These are phyloP conservation scores for Chernovozyma sophiae-reginae DNA, from an alignment of 1,139 yeast species.

Conservation along the genomic window DNA sequence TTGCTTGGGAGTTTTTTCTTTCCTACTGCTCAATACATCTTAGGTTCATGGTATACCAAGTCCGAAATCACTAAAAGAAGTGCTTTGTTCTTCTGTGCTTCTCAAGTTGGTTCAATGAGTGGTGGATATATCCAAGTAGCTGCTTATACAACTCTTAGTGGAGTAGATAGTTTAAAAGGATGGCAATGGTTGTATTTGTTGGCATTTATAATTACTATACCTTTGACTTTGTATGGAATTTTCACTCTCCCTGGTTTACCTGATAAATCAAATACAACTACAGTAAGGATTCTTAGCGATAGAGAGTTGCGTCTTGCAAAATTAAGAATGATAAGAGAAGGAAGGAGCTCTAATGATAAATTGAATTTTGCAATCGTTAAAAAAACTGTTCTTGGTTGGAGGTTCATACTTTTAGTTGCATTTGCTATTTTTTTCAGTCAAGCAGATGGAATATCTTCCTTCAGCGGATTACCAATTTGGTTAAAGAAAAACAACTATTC, in stretches of 20 bases:
- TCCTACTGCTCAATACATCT: slow-evolving; percentile 12
- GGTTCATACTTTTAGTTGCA: slow-evolving; percentile 18
- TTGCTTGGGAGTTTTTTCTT: slow-evolving; percentile 14
- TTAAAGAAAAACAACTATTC: slow-evolving; percentile 15
- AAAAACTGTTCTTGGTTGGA: slow-evolving; percentile 15
- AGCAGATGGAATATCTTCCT: slow-evolving; percentile 23
- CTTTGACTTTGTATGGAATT: slow-evolving; percentile 14
- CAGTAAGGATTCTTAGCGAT: slow-evolving; percentile 7
- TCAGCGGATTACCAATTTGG: slow-evolving; percentile 19
- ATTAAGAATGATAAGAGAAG: slow-evolving; percentile 13
- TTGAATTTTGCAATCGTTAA: slow-evolving; percentile 9
- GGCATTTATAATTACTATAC: slow-evolving; percentile 13
- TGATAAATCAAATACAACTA: slow-evolving; percentile 10
- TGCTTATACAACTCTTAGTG: slow-evolving; percentile 8
- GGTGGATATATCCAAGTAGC: slow-evolving; percentile 11
- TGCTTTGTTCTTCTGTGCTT: slow-evolving; percentile 17
- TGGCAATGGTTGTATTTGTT: slow-evolving; percentile 13
- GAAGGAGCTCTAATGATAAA: slow-evolving; percentile 14
- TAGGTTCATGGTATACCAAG: slow-evolving; percentile 16
- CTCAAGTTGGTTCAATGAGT: slow-evolving; percentile 15
- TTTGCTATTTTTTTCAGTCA: slow-evolving; percentile 25
- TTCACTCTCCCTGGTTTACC: slow-evolving; percentile 17
- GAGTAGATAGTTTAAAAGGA: slow-evolving; percentile 9
- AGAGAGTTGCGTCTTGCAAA: slow-evolving; percentile 14
- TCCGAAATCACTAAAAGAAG: slow-evolving; percentile 15